phyloP scores from a whole-genome alignment of 1,284 basidiomycete species.

The Hemileia vastatrix region DNA sequence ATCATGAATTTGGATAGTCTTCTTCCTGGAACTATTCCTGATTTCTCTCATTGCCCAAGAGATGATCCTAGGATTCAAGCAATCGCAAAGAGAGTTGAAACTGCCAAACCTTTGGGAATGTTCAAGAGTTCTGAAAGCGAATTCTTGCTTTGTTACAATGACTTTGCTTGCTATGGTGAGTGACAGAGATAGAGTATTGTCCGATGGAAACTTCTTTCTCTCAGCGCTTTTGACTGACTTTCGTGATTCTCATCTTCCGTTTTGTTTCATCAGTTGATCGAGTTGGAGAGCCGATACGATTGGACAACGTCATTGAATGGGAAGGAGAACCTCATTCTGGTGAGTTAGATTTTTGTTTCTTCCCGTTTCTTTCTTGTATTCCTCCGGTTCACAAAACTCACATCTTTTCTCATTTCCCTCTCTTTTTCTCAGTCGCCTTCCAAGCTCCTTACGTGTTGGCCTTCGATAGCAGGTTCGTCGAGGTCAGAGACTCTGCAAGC shows the following conservation, averaged over 20 bases:
- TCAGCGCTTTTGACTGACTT: too few species aligned
- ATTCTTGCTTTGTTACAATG: slow-evolving; percentile 85
- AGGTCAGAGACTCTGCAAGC: slow-evolving; percentile 73
- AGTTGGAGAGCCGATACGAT: slow-evolving; percentile 47
- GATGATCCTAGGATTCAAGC: slow-evolving; percentile 64
- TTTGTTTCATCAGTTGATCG: too few species aligned
- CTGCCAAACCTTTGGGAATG: slow-evolving; percentile 73
- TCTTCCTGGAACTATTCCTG: slow-evolving; percentile 72
- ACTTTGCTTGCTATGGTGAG: slow-evolving; percentile 82
- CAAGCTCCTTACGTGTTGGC: slow-evolving; percentile 81
- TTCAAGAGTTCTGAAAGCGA: slow-evolving; percentile 66
- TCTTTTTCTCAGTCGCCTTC: slow-evolving; percentile 62
- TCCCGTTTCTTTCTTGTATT: slow-evolving; percentile 3
- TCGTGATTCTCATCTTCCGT: too few species aligned
- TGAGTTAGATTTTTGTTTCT: too few species aligned
- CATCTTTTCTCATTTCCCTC: neutral
- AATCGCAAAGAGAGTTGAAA: slow-evolving; percentile 68
- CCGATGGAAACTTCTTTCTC: too few species aligned
- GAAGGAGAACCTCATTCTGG: slow-evolving; percentile 80
- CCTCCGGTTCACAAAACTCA: neutral
- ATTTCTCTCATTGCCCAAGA: slow-evolving; percentile 52
- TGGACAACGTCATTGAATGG: slow-evolving; percentile 73
- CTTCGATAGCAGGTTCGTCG: slow-evolving; percentile 86
- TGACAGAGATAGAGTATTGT: slow-evolving; percentile 82
- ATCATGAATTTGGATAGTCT: slow-evolving; percentile 84